Evolutionary conservation across 1,284 basidiomycete genomes (phyloP).

Genomic region (Ceratobasidium sp.): DNA sequence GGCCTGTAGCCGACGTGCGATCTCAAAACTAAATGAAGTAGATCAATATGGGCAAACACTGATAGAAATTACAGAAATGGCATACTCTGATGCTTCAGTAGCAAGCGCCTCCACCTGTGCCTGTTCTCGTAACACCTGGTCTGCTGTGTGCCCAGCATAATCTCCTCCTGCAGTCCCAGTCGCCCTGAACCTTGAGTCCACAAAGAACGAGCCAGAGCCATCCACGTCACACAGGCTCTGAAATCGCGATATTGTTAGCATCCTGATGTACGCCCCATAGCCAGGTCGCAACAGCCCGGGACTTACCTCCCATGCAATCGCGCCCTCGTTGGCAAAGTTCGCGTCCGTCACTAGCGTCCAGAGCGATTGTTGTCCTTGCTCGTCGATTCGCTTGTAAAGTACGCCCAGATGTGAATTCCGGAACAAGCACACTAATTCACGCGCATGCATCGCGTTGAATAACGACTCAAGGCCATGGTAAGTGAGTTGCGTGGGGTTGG

Average conservation of each 20-base stretch:
- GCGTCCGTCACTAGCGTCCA: constrained; percentile 37
- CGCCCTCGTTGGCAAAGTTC: constrained; percentile 38
- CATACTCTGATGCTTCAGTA: constrained; percentile 58
- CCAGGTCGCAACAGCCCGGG: constrained; percentile 52
- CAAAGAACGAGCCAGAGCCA: constrained; percentile 74
- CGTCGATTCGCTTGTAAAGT: constrained; percentile 64
- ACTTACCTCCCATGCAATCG: constrained; percentile 49
- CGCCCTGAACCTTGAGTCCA: constrained; percentile 69
- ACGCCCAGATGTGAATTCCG: constrained; percentile 89
- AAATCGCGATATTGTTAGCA: constrained; percentile 76
- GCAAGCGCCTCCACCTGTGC: constrained; percentile 46
- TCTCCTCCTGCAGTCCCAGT: constrained; percentile 77
- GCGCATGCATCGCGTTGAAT: constrained; percentile 51
- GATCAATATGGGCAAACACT: background rate
- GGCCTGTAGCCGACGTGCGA: constrained; percentile 74
- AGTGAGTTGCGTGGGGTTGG: constrained; percentile 80
- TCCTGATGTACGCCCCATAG: background rate
- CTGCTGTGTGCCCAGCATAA: constrained; percentile 74
- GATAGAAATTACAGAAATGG: constrained; percentile 38
- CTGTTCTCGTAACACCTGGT: constrained; percentile 56
- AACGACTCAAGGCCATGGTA: constrained; percentile 71
- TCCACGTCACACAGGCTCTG: constrained; percentile 88
- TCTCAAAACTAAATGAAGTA: constrained; percentile 55
- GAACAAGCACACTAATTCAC: constrained; percentile 78
- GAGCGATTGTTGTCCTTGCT: constrained; percentile 39